Evolutionary conservation across 306 rosid genomes (phyloP), one percentile per base, ranked within the genome.

Genomic region (Ormosia semicastrata): DNA sequence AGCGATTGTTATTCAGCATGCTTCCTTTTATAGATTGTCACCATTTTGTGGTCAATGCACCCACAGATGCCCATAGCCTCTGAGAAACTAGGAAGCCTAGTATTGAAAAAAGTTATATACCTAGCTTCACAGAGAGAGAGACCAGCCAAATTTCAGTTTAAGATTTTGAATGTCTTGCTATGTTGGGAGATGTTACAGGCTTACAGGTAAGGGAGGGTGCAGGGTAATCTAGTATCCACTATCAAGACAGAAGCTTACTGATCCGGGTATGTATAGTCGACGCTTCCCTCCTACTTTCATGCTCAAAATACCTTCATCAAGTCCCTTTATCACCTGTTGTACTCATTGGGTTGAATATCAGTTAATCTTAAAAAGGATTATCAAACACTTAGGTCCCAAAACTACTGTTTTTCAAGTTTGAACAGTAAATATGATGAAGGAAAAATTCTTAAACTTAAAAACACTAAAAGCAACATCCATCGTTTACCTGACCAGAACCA

Each of bases 251-350:
- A 83, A 71, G 84, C 97, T 84, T 93, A 91, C 98, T 18, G 92
- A 18, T 89, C 99, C 98, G 6, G 99, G 99, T 76, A 95, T 89
- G 85, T 88, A 93, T 65, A 95, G 89, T 29, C 99, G 89, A 30
- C 99, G 97, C 85, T 91, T 93, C 77, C 99, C 98, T 30, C 99
- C 98, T 36, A 83, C 77, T 88, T 89, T 95, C 99, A 95, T 95
- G 88, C 84, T 86, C 86, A 95, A 70, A 7, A 95, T 77, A 43
- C 99, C 99, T 89, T 95, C 99, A 84, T 95, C 99, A 75, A 95
- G 98, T 79, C 98, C 98, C 85, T 89, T 89, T 87, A 95, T 89
- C 76, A 95, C 98, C 99, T 95, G 94, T 88, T 87, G 66, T 57
- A 82, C 80, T 72, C 84, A 78, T 44, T 62, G 13, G 65, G 70